These are phyloP conservation scores for Prunus mira DNA, from an alignment of 306 rosid species.

Conservation along the genomic window DNA sequence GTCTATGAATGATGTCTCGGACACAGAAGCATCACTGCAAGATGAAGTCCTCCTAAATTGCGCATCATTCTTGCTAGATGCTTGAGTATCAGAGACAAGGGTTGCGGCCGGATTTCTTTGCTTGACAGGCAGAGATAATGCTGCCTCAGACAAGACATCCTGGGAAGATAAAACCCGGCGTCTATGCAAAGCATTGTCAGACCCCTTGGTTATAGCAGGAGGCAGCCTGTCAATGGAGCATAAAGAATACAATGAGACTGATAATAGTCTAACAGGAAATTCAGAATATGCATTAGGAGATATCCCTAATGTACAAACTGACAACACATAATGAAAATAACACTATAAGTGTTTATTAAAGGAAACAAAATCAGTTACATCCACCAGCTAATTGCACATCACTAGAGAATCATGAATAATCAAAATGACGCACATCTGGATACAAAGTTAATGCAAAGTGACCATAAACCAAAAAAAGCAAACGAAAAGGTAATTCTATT, in stretches of 20 bases:
- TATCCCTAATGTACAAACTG: neutral
- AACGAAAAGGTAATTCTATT: neutral
- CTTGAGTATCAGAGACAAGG: conserved; percentile 34
- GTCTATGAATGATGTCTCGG: conserved; percentile 70
- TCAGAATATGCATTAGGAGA: neutral
- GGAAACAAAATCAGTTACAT: neutral
- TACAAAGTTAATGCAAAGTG: neutral
- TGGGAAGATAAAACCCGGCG: conserved; percentile 53
- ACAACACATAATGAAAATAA: neutral
- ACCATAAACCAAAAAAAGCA: neutral
- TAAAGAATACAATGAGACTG: conserved; percentile 12
- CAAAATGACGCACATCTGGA: neutral
- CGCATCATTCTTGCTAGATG: conserved; percentile 46
- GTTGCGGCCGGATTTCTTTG: conserved; percentile 36
- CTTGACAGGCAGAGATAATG: conserved; percentile 35
- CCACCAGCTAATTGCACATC: neutral
- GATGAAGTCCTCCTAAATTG: conserved; percentile 52
- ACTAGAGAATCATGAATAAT: neutral
- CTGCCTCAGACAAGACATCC: conserved; percentile 52
- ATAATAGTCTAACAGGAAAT: too few relatives aligned
- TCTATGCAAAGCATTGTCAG: conserved; percentile 44
- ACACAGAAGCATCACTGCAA: conserved; percentile 47
- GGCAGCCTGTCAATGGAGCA: conserved; percentile 39
- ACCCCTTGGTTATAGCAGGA: conserved; percentile 35
- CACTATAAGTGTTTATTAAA: neutral